These are phyloP conservation scores for Phytophthora sp. DNA, from an alignment of 352 stramenopile species.

Conservation along the genomic window DNA sequence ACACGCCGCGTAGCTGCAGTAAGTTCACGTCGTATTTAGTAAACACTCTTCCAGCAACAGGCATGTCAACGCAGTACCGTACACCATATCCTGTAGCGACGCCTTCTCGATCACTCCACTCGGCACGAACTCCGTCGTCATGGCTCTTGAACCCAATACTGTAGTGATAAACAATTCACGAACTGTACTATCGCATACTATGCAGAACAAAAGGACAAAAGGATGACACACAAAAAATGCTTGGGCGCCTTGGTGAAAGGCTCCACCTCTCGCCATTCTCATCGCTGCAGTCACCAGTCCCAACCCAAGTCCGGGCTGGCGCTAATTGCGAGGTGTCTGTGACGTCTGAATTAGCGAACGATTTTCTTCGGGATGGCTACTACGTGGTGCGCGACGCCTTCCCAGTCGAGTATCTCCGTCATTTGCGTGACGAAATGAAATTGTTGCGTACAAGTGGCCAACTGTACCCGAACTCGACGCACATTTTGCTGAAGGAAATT, in stretches of 20 bases:
- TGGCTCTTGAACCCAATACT: too few species aligned
- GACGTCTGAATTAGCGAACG: conserved; percentile 30
- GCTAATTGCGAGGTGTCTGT: conserved; percentile 42
- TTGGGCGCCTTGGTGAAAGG: background rate
- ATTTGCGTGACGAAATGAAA: conserved; percentile 63
- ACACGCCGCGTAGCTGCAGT: conserved; percentile 56
- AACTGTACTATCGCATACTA: conserved; percentile 23
- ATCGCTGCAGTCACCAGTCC: conserved; percentile 14
- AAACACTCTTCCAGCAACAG: background rate
- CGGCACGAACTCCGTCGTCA: conserved; percentile 42
- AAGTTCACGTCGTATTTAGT: background rate
- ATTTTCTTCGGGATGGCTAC: conserved; percentile 60
- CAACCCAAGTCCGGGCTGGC: conserved; percentile 8
- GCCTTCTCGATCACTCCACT: conserved; percentile 61
- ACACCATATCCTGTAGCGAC: conserved; percentile 63
- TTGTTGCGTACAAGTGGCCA: conserved; percentile 43
- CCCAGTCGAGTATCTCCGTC: conserved; percentile 45
- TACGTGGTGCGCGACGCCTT: conserved; percentile 60
- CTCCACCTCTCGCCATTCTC: conserved; percentile 13
- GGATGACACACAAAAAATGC: background rate
- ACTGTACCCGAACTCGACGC: conserved; percentile 82
- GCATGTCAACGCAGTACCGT: conserved; percentile 2
- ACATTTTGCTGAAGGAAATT: conserved; percentile 75
- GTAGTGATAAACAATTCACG: too few species aligned
- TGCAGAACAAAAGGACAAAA: conserved; percentile 18